These are phyloP conservation scores for Mitosporidium daphniae DNA, from an alignment of 371 early-diverging fungal genomes.

Conservation along the genomic window DNA sequence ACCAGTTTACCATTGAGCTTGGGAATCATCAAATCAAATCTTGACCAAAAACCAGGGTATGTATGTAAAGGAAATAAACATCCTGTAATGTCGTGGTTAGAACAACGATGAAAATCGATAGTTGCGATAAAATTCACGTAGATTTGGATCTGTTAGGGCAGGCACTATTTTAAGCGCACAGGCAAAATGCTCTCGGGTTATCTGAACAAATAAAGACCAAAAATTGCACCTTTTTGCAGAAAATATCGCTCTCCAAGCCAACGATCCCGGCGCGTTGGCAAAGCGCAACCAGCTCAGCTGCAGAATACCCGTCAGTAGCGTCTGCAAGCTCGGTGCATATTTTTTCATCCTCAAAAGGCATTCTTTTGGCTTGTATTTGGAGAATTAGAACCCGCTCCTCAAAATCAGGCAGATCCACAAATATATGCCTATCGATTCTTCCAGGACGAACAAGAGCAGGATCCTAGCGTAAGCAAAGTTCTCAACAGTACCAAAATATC, in stretches of 20 bases:
- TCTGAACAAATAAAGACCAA: no score
- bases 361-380: constrained; percentile 20
- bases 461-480: constrained; percentile 15
- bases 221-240: no score
- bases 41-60: no score
- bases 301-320: constrained; percentile 51
- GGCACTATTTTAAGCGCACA: no score
- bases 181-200: no score
- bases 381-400: constrained; percentile 40
- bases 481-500: constrained; percentile 13
- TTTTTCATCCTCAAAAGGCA: constrained; percentile 11
- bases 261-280: constrained; percentile 64
- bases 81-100: no score
- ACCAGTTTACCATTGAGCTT: no score
- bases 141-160: no score
- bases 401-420: constrained; percentile 52
- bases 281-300: constrained; percentile 60
- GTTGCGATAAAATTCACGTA: no score
- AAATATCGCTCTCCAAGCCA: constrained; percentile 50
- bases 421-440: constrained; percentile 63
- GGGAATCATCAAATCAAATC: no score
- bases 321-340: background rate
- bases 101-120: no score
- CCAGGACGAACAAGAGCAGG: constrained; percentile 71
- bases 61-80: no score